phyloP scores from a whole-genome alignment of 305 asterid species.

The Euphrasia arctica region DNA sequence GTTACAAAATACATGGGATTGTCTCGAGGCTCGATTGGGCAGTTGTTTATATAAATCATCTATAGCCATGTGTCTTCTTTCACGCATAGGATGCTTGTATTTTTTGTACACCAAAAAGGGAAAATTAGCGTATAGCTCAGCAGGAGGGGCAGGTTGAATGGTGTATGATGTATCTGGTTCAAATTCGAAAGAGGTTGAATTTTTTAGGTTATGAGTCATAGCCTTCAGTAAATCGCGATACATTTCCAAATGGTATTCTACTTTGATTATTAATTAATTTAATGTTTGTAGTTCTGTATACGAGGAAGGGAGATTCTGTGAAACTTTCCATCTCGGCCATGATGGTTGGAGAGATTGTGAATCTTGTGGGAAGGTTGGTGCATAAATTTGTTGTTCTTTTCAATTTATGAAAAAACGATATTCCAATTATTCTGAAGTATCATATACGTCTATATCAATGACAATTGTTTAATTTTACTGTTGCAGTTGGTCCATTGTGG shows the following conservation, averaged over 20 bases:
- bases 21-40: not conserved
- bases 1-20: not conserved
- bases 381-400: conserved; percentile 15
- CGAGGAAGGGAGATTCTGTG: conserved; percentile 75
- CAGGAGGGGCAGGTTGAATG: not conserved
- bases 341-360: conserved; percentile 93
- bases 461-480: conserved; percentile 18
- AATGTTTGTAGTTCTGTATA: conserved; percentile 45
- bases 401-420: not conserved
- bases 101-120: not conserved
- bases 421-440: conserved; percentile 9
- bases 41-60: not conserved
- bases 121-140: not conserved
- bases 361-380: conserved; percentile 73
- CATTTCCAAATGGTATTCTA: conserved; percentile 3
- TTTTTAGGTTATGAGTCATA: not conserved
- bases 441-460: conserved; percentile 1
- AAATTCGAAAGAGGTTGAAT: not conserved
- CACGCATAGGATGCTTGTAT: not conserved
- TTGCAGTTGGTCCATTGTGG: conserved; percentile 83
- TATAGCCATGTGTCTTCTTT: not conserved
- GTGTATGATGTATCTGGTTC: not conserved
- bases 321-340: conserved; percentile 59
- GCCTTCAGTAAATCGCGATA: not conserved
- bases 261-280: conserved; percentile 12